Conservation (phyloP, 495 filamentous ascomycete species). For the Pyrenula aspistea region DNA sequence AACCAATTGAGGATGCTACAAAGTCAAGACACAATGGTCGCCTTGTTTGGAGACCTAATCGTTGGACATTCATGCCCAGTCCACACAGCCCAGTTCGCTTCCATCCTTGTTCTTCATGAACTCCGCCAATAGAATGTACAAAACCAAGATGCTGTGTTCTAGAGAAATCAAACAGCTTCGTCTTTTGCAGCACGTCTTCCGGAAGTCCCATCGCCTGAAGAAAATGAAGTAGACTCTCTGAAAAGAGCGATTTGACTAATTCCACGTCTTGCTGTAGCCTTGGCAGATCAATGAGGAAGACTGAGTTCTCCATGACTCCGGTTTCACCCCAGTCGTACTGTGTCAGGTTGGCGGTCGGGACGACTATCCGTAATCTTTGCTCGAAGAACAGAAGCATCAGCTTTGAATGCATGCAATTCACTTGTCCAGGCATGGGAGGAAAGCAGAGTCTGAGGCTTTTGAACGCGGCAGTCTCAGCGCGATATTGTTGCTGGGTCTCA, state of each 20-base stretch:
- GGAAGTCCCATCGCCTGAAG: constrained; percentile 53
- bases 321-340: constrained; percentile 77
- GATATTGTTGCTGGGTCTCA: constrained; percentile 26
- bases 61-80: constrained; percentile 46
- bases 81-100: constrained; percentile 58
- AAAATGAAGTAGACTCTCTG: constrained; percentile 58
- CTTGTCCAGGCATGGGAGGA: constrained; percentile 55
- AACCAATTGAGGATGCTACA: constrained; percentile 67
- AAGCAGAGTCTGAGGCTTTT: constrained; percentile 59
- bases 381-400: constrained; percentile 69
- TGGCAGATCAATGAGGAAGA: constrained; percentile 80
- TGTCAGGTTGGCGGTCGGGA: constrained; percentile 75
- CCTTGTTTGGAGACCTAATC: constrained; percentile 38
- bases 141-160: constrained; percentile 59
- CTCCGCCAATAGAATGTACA: constrained; percentile 64
- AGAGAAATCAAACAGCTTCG: constrained; percentile 62
- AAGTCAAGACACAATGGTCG: constrained; percentile 46
- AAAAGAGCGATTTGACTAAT: constrained; percentile 45
- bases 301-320: constrained; percentile 69
- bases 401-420: constrained; percentile 79
- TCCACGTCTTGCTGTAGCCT: constrained; percentile 18
- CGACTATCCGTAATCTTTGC: constrained; percentile 54
- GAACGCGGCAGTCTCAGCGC: constrained; percentile 36
- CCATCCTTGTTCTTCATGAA: constrained; percentile 39
- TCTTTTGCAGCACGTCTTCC: constrained; percentile 43